Conservation (phyloP, 192 early-diverging fungal species). For the Hyaloraphidium curvatum region DNA sequence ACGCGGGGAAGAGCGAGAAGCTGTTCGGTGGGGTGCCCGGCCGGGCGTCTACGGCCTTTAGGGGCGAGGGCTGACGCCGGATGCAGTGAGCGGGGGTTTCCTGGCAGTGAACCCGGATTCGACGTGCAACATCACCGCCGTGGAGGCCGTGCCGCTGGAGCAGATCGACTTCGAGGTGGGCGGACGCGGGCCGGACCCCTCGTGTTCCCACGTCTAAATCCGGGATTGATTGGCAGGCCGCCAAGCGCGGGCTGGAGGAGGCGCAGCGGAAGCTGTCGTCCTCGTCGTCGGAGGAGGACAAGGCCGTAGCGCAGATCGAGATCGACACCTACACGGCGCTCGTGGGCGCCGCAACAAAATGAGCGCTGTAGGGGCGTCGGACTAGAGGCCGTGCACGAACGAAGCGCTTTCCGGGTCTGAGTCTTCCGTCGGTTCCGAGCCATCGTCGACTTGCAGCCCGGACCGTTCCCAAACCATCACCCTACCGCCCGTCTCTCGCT, state of each 20-base stretch:
- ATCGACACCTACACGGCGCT: slow-evolving; percentile 75
- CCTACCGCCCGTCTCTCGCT: too few relatives aligned
- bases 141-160: slow-evolving; percentile 79
- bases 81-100: slow-evolving; percentile 80
- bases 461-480: too few relatives aligned
- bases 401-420: too few relatives aligned
- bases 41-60: not conserved
- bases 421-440: too few relatives aligned
- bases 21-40: slow-evolving; percentile 72
- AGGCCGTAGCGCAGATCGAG: slow-evolving; percentile 66
- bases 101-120: slow-evolving; percentile 93
- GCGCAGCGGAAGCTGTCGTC: slow-evolving; percentile 46
- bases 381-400: too few relatives aligned
- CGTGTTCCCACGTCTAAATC: too few relatives aligned
- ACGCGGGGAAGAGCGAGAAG: slow-evolving; percentile 55
- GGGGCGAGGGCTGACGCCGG: not conserved
- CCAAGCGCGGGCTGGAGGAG: slow-evolving; percentile 55
- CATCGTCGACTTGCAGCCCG: too few relatives aligned
- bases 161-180: slow-evolving; percentile 63
- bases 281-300: slow-evolving; percentile 44
- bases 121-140: slow-evolving; percentile 86
- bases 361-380: too few relatives aligned
- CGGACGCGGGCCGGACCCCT: too few relatives aligned
- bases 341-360: slow-evolving; percentile 42
- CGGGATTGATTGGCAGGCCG: slow-evolving; percentile 29